Conservation (phyloP, 208 protist species). For the Trypanosoma conorhini region DNA sequence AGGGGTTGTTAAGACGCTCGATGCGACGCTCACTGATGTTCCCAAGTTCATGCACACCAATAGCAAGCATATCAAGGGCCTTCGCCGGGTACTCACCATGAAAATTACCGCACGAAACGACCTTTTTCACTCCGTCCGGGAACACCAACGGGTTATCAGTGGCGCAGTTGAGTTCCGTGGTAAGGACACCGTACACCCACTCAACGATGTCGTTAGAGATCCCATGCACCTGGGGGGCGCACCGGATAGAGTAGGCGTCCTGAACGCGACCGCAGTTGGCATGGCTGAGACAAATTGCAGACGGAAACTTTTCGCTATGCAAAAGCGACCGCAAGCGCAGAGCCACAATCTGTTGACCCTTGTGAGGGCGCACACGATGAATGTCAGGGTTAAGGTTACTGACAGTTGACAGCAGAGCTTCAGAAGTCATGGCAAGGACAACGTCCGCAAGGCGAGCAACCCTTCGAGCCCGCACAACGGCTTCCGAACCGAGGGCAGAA, state of each 20-base stretch:
- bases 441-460: conserved; percentile 44
- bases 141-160: conserved; percentile 95
- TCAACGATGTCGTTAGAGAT: conserved; percentile 65
- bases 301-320: conserved; percentile 33
- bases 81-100: conserved; percentile 92
- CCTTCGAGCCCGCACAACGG: conserved; percentile 40
- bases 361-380: conserved; percentile 34
- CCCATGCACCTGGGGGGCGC: conserved; percentile 89
- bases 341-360: conserved; percentile 47
- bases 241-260: conserved; percentile 89
- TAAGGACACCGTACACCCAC: conserved; percentile 71
- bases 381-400: conserved; percentile 50
- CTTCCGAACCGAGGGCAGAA: conserved; percentile 58
- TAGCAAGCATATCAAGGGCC: conserved; percentile 54
- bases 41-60: conserved; percentile 69
- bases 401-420: conserved; percentile 66
- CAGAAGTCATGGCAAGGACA: conserved; percentile 71
- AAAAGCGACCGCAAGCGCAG: conserved; percentile 35
- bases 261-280: conserved; percentile 70
- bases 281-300: conserved; percentile 63
- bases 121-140: conserved; percentile 34
- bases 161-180: conserved; percentile 83
- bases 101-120: conserved; percentile 91
- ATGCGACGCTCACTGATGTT: conserved; percentile 83
- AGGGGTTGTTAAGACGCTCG: conserved; percentile 76